A percentile compares a stretch with the other conserved stretches of the same genome.
These are phyloP conservation scores for Colletotrichum sp. DNA, from an alignment of 2,329 filamentous ascomycete species.

Conservation along the genomic window DNA sequence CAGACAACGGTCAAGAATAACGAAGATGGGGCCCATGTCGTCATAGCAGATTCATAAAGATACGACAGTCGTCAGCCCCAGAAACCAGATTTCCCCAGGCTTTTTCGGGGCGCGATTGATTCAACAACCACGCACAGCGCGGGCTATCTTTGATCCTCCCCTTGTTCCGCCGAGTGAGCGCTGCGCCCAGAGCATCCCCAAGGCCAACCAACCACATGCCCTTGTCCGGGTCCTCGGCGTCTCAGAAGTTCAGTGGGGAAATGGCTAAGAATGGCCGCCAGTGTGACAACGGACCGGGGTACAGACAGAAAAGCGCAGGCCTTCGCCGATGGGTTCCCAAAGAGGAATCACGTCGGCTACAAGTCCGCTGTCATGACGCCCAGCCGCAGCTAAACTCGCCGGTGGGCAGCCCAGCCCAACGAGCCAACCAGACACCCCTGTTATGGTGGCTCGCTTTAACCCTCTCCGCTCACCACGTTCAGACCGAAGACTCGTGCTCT, in stretches of 20 bases:
- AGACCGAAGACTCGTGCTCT: neutral
- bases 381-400: neutral
- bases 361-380: neutral
- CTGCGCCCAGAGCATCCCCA: neutral
- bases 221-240: neutral
- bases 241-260: neutral
- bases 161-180: neutral
- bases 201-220: neutral
- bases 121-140: neutral
- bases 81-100: neutral
- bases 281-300: neutral
- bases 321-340: conserved; percentile 12
- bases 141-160: neutral
- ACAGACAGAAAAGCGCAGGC: neutral
- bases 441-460: neutral
- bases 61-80: neutral
- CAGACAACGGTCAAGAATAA: neutral
- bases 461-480: neutral
- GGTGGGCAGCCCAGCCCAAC: neutral
- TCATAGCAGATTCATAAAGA: neutral
- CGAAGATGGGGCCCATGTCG: neutral
- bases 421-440: neutral
- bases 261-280: neutral
- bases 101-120: neutral
- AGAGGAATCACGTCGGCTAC: neutral